phyloP scores from a whole-genome alignment of 2,329 filamentous ascomycete genomes.

The Berkeleyomyces basicola region DNA sequence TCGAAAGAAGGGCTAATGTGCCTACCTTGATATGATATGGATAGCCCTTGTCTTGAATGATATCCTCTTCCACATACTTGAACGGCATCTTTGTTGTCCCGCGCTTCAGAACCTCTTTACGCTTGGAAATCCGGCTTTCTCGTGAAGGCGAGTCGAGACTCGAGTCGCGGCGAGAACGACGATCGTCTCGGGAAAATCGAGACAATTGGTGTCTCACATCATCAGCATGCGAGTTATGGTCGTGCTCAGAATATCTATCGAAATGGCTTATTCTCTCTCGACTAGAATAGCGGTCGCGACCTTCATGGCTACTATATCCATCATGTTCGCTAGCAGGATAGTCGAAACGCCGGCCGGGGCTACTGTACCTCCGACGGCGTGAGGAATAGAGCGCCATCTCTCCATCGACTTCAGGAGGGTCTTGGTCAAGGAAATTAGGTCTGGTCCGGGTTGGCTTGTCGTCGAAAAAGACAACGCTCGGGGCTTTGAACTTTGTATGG shows the following conservation, averaged over 20 bases:
- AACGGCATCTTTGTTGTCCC: constrained; percentile 82
- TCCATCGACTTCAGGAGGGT: neutral
- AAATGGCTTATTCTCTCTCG: constrained; percentile 20
- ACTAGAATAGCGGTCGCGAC: constrained; percentile 26
- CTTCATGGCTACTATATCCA: constrained; percentile 12
- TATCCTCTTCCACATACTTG: constrained; percentile 61
- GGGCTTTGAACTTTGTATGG: constrained; percentile 1
- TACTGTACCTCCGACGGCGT: neutral
- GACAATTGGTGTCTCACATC: constrained; percentile 14
- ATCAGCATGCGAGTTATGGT: constrained; percentile 26
- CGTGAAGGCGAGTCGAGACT: neutral
- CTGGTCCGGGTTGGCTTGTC: constrained; percentile 4
- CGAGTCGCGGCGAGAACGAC: neutral
- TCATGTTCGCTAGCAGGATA: neutral
- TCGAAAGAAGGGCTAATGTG: constrained; percentile 1
- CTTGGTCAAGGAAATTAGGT: neutral
- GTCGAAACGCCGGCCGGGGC: neutral
- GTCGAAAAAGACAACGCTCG: constrained; percentile 10
- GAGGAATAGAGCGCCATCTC: constrained; percentile 7
- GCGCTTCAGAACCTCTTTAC: constrained; percentile 56
- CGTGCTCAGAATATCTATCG: constrained; percentile 19
- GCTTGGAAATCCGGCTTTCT: constrained; percentile 33
- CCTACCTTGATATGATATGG: constrained; percentile 73
- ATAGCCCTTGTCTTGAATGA: constrained; percentile 71
- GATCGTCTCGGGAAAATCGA: neutral